A percentile compares a stretch with the other conserved stretches of the same genome.
These are phyloP conservation scores for Tetrahymena malaccensis DNA, from an alignment of 73 alveolate genomes.

Conservation along the genomic window DNA sequence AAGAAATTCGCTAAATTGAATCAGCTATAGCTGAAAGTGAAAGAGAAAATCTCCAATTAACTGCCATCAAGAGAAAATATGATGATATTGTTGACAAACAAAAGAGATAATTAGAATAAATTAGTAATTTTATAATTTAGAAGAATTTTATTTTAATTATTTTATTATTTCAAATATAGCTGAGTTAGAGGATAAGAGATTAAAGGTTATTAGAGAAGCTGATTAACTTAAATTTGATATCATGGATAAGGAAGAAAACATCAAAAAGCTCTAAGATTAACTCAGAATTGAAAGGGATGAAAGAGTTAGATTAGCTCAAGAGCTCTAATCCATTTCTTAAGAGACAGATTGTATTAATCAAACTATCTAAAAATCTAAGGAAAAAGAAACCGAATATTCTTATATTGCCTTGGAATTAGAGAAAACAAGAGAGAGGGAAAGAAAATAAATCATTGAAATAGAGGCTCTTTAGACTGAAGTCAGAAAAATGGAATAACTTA, in stretches of 20 bases:
- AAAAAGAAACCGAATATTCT: constrained; percentile 29
- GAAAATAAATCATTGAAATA: constrained; percentile 15
- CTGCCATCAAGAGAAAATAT: neutral
- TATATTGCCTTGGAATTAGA: constrained; percentile 13
- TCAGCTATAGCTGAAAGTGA: neutral
- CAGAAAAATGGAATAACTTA: constrained; percentile 3
- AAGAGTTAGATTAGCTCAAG: neutral
- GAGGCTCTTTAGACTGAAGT: constrained; percentile 16
- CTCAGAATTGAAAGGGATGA: neutral
- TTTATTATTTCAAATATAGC: neutral
- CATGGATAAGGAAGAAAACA: neutral
- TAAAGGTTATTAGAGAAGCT: neutral
- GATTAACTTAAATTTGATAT: neutral
- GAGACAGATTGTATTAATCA: neutral
- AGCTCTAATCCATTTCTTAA: neutral
- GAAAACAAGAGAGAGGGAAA: constrained; percentile 30
- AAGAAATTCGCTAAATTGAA: neutral
- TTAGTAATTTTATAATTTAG: neutral
- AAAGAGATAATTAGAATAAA: neutral
- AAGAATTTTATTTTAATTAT: neutral
- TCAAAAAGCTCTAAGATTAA: neutral
- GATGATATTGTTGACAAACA: neutral
- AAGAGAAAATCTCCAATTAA: neutral
- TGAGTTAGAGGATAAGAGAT: neutral
- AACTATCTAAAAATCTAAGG: constrained; percentile 15